Evolutionary conservation across 108 stramenopile genomes (phyloP).

Genomic region (Pseudonitzschia pungens): DNA sequence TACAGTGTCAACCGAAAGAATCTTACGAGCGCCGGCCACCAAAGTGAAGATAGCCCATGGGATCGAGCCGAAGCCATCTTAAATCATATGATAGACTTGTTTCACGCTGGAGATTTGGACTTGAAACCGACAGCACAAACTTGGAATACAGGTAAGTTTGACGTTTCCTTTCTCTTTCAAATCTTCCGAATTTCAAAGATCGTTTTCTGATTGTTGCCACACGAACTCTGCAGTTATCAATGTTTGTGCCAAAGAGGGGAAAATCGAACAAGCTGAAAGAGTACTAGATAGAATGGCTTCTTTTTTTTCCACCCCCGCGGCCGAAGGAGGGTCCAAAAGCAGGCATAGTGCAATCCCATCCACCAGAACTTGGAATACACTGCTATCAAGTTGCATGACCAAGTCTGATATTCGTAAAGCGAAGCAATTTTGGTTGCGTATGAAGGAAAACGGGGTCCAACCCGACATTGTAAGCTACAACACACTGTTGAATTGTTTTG

Average conservation of each 20-base stretch:
- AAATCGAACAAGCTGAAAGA: conserved; percentile 20
- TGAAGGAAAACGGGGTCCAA: conserved; percentile 15
- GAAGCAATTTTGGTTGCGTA: conserved; percentile 16
- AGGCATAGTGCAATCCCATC: background rate
- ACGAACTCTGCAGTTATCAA: conserved; percentile 13
- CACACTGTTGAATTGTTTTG: conserved; percentile 34
- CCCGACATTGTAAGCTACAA: conserved; percentile 47
- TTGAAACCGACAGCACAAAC: conserved; percentile 33
- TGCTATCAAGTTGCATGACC: conserved; percentile 27
- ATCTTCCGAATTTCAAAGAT: background rate
- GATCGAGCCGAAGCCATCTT: conserved; percentile 41
- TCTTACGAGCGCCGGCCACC: background rate
- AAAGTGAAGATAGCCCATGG: conserved; percentile 25
- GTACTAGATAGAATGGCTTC: conserved; percentile 9
- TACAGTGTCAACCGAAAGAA: background rate
- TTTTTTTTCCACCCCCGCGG: background rate
- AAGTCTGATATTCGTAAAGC: conserved; percentile 14
- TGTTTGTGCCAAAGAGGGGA: conserved; percentile 22
- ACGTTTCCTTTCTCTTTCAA: background rate
- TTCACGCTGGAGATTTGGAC: conserved; percentile 14
- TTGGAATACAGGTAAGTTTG: conserved; percentile 26
- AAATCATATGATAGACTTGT: conserved; percentile 38
- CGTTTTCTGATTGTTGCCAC: background rate
- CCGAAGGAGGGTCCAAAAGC: background rate
- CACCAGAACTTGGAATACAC: conserved; percentile 32